Evolutionary conservation across 2,329 filamentous ascomycete species (phyloP).

Genomic region (Rosellinia necatrix): DNA sequence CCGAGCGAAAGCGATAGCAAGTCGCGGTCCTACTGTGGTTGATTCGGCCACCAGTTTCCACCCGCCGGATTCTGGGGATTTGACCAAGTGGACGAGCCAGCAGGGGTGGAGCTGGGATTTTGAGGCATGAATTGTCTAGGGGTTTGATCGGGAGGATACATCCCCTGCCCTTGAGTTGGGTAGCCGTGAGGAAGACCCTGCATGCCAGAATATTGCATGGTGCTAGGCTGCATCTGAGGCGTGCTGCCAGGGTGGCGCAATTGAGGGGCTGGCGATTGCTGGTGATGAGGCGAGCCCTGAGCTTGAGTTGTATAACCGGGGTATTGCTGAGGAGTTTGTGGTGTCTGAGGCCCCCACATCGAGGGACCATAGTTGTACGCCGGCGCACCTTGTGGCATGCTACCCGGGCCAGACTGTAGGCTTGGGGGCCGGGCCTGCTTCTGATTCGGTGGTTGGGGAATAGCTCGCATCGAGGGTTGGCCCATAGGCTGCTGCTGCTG

Average conservation of each 20-base stretch:
- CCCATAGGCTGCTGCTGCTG: constrained; percentile 73
- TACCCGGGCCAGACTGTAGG: constrained; percentile 57
- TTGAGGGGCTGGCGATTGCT: constrained; percentile 63
- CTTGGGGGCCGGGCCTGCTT: constrained; percentile 70
- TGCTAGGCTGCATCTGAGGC: constrained; percentile 59
- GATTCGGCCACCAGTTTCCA: constrained; percentile 59
- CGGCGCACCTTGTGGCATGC: constrained; percentile 56
- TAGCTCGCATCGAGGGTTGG: constrained; percentile 73
- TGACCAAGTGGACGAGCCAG: constrained; percentile 58
- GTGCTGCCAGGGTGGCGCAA: constrained; percentile 60
- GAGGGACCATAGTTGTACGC: constrained; percentile 67
- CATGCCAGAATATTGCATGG: constrained; percentile 67
- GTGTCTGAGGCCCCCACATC: constrained; percentile 66
- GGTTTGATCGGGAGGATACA: constrained; percentile 66
- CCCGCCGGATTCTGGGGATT: constrained; percentile 67
- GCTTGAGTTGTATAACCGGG: constrained; percentile 59
- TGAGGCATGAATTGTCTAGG: constrained; percentile 71
- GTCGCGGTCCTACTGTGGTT: constrained; percentile 46
- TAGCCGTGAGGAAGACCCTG: constrained; percentile 64
- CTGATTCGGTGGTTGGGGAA: constrained; percentile 65
- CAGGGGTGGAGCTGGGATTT: constrained; percentile 55
- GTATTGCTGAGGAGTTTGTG: constrained; percentile 64
- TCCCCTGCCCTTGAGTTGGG: constrained; percentile 57
- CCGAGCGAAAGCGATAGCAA: not conserved
- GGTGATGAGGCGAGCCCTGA: constrained; percentile 54